phyloP scores from a whole-genome alignment of 257 asterid genomes.

The Ilex asprella region DNA sequence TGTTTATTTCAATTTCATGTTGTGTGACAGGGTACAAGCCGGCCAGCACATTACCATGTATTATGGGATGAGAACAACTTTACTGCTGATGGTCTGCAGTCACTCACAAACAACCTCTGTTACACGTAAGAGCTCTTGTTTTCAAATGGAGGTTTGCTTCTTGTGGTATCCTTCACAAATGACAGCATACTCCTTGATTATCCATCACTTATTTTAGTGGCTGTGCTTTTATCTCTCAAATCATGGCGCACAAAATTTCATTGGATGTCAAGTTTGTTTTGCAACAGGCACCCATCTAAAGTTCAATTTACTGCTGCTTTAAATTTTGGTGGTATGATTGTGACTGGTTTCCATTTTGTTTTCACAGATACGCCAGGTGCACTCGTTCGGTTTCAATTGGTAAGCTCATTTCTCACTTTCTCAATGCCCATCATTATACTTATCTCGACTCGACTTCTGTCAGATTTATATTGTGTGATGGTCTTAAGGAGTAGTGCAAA shows the following conservation, averaged over 20 bases:
- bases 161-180: not conserved
- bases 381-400: constrained; percentile 14
- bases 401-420: not conserved
- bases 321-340: not conserved
- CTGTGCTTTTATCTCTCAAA: too few species aligned
- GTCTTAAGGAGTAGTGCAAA: not conserved
- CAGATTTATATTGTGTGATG: not conserved
- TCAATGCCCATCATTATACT: too few species aligned
- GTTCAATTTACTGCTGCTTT: too few species aligned
- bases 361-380: constrained; percentile 9
- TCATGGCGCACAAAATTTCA: too few species aligned
- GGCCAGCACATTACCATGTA: constrained; percentile 10
- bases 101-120: constrained; percentile 8
- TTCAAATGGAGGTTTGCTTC: not conserved
- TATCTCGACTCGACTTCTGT: too few species aligned
- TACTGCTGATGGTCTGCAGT: constrained; percentile 8
- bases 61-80: constrained; percentile 11
- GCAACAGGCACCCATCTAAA: too few species aligned
- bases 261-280: too few species aligned
- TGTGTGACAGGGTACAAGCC: not conserved
- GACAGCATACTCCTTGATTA: not conserved
- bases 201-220: too few species aligned
- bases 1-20: not conserved
- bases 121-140: not conserved
- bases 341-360: not conserved